Conservation (phyloP, 2,329 filamentous ascomycete species). For the Aspergillus cejpii region DNA sequence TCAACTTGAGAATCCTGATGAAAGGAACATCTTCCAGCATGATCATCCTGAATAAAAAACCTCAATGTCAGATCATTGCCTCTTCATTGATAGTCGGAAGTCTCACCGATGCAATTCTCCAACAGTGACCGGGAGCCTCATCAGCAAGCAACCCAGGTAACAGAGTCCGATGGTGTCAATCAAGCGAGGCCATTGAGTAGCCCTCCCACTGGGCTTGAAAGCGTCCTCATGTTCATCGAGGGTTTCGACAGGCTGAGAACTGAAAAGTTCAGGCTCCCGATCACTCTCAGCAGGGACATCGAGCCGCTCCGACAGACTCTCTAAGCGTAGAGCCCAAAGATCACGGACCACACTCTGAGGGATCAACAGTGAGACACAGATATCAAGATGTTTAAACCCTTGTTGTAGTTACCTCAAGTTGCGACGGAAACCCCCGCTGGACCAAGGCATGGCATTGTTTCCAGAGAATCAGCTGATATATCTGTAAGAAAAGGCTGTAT, state of each 20-base stretch:
- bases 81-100: background rate
- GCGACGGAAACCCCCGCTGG: conserved; percentile 58
- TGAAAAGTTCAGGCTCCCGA: conserved; percentile 49
- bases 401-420: conserved; percentile 57
- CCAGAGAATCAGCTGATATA: conserved; percentile 74
- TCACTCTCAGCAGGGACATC: conserved; percentile 33
- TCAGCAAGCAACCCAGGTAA: conserved; percentile 69
- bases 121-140: conserved; percentile 69
- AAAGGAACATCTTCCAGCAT: conserved; percentile 70
- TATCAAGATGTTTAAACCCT: background rate
- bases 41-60: conserved; percentile 24
- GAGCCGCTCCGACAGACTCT: conserved; percentile 47
- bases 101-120: conserved; percentile 57
- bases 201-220: conserved; percentile 30
- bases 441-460: conserved; percentile 74
- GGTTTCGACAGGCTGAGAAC: conserved; percentile 50
- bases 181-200: conserved; percentile 53
- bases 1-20: conserved; percentile 51
- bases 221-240: conserved; percentile 38
- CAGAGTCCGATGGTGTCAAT: conserved; percentile 70
- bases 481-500: conserved; percentile 72
- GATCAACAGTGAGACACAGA: conserved; percentile 8
- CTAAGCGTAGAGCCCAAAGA: conserved; percentile 72
- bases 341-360: conserved; percentile 62
- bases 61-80: conserved; percentile 1